Evolutionary conservation across 345 rosid species (phyloP).

Genomic region (Trapa incisa): DNA sequence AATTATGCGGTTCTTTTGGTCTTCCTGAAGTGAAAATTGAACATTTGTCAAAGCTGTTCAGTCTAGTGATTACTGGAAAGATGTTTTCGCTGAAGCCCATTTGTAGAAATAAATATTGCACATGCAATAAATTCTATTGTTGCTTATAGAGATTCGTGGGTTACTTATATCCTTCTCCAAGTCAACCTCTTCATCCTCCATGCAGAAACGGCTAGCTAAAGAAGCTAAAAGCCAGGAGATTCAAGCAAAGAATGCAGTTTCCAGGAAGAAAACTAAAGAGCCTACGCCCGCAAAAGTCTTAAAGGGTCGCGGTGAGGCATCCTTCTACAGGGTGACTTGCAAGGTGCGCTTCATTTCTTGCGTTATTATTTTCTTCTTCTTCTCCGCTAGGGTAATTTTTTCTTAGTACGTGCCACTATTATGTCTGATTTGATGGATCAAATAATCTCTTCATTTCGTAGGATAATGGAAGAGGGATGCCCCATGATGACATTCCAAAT

Average conservation of each 20-base stretch:
- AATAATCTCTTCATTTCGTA: slow-evolving; percentile 10
- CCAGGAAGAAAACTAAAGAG: slow-evolving; percentile 75
- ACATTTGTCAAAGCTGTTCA: background rate
- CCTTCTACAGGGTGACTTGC: slow-evolving; percentile 87
- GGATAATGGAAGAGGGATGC: slow-evolving; percentile 99
- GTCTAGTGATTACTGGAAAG: background rate
- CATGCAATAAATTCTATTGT: background rate
- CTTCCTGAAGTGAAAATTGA: slow-evolving; percentile 2
- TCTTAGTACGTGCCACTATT: background rate
- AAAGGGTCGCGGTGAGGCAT: slow-evolving; percentile 87
- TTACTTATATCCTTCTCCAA: background rate
- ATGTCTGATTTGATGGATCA: background rate
- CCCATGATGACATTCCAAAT: slow-evolving; percentile 99
- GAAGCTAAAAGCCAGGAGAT: slow-evolving; percentile 75
- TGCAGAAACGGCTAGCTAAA: slow-evolving; percentile 81
- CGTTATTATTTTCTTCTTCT: background rate
- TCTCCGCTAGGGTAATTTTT: background rate
- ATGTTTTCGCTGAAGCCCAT: background rate
- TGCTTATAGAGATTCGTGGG: background rate
- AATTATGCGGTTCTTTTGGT: background rate
- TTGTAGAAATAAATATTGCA: background rate
- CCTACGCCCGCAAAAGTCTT: slow-evolving; percentile 43
- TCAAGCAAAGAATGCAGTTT: slow-evolving; percentile 67
- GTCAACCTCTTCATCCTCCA: slow-evolving; percentile 1
- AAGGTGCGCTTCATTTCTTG: slow-evolving; percentile 42